These are phyloP conservation scores for Blastobotrys apis DNA, from an alignment of 1,139 yeast genomes.

Conservation along the genomic window DNA sequence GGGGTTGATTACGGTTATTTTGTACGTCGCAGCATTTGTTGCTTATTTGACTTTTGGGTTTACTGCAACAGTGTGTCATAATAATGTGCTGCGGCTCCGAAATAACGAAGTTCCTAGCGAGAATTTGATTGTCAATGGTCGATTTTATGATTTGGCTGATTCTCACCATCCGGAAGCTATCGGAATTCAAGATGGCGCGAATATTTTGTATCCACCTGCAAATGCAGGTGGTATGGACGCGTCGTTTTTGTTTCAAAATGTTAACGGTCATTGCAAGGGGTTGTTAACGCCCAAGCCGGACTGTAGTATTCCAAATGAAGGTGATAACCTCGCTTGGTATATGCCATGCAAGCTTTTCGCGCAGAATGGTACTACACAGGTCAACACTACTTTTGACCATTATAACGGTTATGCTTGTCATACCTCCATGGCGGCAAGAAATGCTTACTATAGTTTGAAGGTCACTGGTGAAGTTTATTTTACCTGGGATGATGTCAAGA, in stretches of 20 bases:
- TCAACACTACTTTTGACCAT: conserved; percentile 54
- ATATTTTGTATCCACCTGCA: conserved; percentile 75
- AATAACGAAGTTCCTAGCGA: conserved; percentile 58
- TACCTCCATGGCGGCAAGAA: conserved; percentile 64
- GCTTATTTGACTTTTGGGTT: conserved; percentile 91
- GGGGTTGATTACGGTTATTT: conserved; percentile 71
- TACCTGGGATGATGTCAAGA: conserved; percentile 82
- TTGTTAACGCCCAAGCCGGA: conserved; percentile 69
- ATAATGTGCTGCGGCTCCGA: conserved; percentile 48
- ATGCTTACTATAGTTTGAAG: conserved; percentile 57
- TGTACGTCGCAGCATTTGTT: conserved; percentile 69
- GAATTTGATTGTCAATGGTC: conserved; percentile 80
- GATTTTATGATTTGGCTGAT: conserved; percentile 64
- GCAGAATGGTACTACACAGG: conserved; percentile 65
- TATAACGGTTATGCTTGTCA: conserved; percentile 92
- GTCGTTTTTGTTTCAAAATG: conserved; percentile 79
- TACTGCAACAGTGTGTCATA: conserved; percentile 75
- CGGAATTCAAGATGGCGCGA: conserved; percentile 64
- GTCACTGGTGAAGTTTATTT: conserved; percentile 74
- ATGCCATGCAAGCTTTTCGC: conserved; percentile 80
- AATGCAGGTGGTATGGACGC: conserved; percentile 91
- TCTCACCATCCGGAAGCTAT: conserved; percentile 79
- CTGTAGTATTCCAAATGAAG: conserved; percentile 63
- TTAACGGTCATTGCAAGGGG: conserved; percentile 84
- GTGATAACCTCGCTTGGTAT: conserved; percentile 82